Base-by-base conservation (phyloP, 768 basidiomycete species). In the Leccinum olivaceopallidum region DNA sequence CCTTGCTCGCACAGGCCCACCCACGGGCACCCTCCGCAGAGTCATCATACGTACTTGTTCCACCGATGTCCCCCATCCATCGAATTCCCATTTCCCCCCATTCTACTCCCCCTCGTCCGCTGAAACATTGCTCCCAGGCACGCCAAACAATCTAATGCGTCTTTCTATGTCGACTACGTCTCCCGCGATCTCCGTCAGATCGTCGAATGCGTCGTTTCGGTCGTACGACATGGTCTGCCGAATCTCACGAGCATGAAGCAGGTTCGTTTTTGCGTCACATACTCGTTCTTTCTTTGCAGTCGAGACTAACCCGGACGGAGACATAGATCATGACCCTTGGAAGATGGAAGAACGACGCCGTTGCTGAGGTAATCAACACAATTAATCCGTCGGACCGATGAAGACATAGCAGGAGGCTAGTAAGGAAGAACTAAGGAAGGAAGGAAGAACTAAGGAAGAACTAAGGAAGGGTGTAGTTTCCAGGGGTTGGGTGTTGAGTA, bases 181-280 rank as follows among this genome's bases (percentile, higher is more conserved):
- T 77, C 85, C 2, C 80, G 89, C n/a, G 92, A 97, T 71, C 78
- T 98, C 26, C 78, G 74, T 12, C 85, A 86, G 61, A 88, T 97
- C 18, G 85, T 95, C 1, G 88, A 90, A 51, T 83, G 80, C 37
- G 92, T 95, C n/a, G 94, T 98, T 0, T 95, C 94, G 4, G 83
- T 88, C 59, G 91, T 89, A n/a, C 83, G 89, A 67, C 88, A 92
- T 65, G 95, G 95, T 0, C 79, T 95, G 24, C 86, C 93, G 10
- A 96, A 98, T 72, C 80, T 95, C 16, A 83, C 89, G 68, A 94
- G 91, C 71, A 88, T 93, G 3, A 91, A 87, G 70, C 94, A 95
- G 81, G 94, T 90, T 55, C 26, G 82, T n/a, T n/a, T 44, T 9
- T 36, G 34, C 0, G 13, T 36, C 34, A 36, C 34, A 36, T 5